Evolutionary conservation across 2,329 filamentous ascomycete genomes (phyloP).

Genomic region (Aspergillus sp.): DNA sequence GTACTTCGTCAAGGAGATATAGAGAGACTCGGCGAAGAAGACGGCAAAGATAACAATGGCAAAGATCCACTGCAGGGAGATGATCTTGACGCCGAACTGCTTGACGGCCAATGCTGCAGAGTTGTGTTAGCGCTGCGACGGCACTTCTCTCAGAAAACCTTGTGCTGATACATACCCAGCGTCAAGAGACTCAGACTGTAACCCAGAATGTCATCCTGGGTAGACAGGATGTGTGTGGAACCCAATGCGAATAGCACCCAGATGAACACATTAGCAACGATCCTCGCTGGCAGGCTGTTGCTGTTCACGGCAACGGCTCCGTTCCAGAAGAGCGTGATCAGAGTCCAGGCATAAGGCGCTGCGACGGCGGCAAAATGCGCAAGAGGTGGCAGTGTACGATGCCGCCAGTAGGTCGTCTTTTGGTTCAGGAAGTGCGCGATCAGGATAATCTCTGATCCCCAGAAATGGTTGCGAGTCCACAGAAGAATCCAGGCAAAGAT

Average conservation of each 20-base stretch:
- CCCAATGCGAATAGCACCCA: slow-evolving; percentile 81
- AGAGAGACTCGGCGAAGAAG: slow-evolving; percentile 68
- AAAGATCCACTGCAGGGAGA: slow-evolving; percentile 91
- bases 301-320: slow-evolving; percentile 79
- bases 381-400: slow-evolving; percentile 68
- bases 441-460: slow-evolving; percentile 73
- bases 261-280: slow-evolving; percentile 84
- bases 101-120: slow-evolving; percentile 66
- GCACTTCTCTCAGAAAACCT: neutral
- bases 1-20: slow-evolving; percentile 38
- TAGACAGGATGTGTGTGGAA: slow-evolving; percentile 70
- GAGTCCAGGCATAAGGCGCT: slow-evolving; percentile 81
- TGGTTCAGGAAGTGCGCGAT: slow-evolving; percentile 83
- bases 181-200: slow-evolving; percentile 73
- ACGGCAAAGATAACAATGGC: slow-evolving; percentile 78
- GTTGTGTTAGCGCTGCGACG: slow-evolving; percentile 1
- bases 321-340: slow-evolving; percentile 85
- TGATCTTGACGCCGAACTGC: slow-evolving; percentile 70
- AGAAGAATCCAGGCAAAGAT: slow-evolving; percentile 81
- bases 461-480: slow-evolving; percentile 75
- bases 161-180: slow-evolving; percentile 56
- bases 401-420: slow-evolving; percentile 75
- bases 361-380: slow-evolving; percentile 76
- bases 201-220: slow-evolving; percentile 77
- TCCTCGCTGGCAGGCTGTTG: slow-evolving; percentile 66